These are phyloP conservation scores for Pythium volutum DNA, from an alignment of 352 stramenopile genomes.

Conservation along the genomic window DNA sequence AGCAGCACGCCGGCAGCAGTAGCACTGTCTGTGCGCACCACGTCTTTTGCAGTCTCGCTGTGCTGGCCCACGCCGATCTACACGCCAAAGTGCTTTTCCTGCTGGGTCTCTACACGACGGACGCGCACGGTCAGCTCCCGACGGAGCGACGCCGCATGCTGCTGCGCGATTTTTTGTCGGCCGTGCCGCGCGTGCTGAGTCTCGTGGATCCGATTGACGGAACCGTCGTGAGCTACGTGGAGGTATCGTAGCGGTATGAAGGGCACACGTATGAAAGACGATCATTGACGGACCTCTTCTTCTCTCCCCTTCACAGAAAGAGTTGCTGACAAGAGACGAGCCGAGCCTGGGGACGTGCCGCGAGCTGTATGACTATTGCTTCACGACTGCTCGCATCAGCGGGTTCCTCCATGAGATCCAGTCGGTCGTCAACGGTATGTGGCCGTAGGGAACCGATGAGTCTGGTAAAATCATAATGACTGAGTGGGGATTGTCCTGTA, in stretches of 20 bases:
- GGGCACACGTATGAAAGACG: background rate
- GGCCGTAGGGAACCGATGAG: background rate
- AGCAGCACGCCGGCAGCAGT: constrained; percentile 6
- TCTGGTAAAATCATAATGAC: background rate
- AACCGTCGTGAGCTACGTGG: constrained; percentile 25
- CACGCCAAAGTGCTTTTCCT: constrained; percentile 61
- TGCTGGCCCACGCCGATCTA: constrained; percentile 50
- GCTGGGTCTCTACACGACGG: constrained; percentile 46
- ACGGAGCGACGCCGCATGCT: constrained; percentile 38
- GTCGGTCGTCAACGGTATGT: constrained; percentile 39
- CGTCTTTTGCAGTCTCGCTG: constrained; percentile 52
- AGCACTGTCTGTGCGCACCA: constrained; percentile 49
- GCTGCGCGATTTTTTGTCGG: constrained; percentile 41
- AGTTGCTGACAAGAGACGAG: constrained; percentile 39
- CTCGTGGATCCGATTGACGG: constrained; percentile 32
- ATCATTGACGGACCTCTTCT: background rate
- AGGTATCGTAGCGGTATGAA: constrained; percentile 21
- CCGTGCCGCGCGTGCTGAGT: constrained; percentile 41
- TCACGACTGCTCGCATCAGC: constrained; percentile 53
- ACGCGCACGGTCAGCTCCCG: constrained; percentile 38
- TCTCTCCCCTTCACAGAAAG: constrained; percentile 29
- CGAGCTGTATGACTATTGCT: constrained; percentile 56
- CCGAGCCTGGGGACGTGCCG: constrained; percentile 34
- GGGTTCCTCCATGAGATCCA: constrained; percentile 57
- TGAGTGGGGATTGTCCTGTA: background rate